A percentile compares a stretch with the other conserved stretches of the same genome.
Conservation (phyloP, 2,329 filamentous ascomycete genomes). For the Cladorrhinum sp. region DNA sequence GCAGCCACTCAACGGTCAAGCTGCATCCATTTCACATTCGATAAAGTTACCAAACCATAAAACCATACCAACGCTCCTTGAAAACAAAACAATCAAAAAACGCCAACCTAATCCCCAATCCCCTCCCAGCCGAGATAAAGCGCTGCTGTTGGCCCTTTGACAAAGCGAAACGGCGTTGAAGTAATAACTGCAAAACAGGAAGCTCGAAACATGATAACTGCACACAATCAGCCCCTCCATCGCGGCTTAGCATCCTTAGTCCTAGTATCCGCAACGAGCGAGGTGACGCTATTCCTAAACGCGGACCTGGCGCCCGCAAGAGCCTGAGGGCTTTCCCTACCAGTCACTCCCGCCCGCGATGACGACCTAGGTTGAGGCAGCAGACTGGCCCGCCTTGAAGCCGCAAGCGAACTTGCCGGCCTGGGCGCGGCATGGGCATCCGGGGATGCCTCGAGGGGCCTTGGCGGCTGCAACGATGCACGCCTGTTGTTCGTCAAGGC, state of each 20-base stretch:
- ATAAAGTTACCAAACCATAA: too few species aligned
- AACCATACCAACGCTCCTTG: too few species aligned
- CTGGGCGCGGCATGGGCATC: constrained; percentile 35
- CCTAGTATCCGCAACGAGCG: constrained; percentile 31
- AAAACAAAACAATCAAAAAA: too few species aligned
- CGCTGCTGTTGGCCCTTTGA: too few species aligned
- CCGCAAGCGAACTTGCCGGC: constrained; percentile 57
- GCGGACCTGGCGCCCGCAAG: constrained; percentile 44
- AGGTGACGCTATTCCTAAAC: constrained; percentile 39
- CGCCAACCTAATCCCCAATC: not conserved
- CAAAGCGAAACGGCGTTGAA: too few species aligned
- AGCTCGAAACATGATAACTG: not conserved
- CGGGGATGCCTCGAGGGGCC: constrained; percentile 31
- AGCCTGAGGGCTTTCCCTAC: constrained; percentile 49
- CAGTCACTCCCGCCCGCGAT: constrained; percentile 36
- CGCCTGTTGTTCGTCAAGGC: constrained; percentile 44
- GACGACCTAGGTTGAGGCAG: constrained; percentile 46
- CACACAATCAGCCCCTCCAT: constrained; percentile 39
- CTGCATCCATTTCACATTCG: too few species aligned
- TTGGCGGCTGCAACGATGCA: constrained; percentile 51
- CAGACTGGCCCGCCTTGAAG: constrained; percentile 50
- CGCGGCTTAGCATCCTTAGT: constrained; percentile 45
- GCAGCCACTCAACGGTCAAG: too few species aligned
- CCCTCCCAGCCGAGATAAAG: not conserved
- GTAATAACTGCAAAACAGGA: too few species aligned